phyloP scores from a whole-genome alignment of 1,139 yeast genomes.

The Geotrichum reessii region DNA sequence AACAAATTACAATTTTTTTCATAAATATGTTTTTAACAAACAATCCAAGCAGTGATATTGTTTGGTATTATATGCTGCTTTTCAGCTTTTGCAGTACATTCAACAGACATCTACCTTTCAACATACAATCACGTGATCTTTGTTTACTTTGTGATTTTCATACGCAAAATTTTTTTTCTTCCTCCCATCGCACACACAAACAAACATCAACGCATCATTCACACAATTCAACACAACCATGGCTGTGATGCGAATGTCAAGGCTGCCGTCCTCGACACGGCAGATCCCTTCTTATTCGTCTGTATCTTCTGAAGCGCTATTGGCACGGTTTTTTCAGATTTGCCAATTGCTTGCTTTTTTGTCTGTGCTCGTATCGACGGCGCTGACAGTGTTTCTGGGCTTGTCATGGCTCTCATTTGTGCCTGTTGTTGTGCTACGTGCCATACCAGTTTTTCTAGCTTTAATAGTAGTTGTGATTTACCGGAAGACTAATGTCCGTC shows the following conservation, averaged over 20 bases:
- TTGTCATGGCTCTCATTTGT: conserved; percentile 20
- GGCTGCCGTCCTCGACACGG: conserved; percentile 1
- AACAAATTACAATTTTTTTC: too few species aligned
- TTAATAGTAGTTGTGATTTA: conserved; percentile 28
- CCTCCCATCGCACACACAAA: not conserved
- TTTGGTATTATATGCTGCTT: too few species aligned
- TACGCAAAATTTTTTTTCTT: not conserved
- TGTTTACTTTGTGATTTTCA: conserved; percentile 1
- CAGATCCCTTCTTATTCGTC: conserved; percentile 14
- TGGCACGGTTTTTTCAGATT: conserved; percentile 31
- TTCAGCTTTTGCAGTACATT: too few species aligned
- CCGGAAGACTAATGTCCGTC: conserved; percentile 25
- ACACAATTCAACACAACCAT: not conserved
- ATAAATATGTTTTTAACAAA: too few species aligned
- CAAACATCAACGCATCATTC: not conserved
- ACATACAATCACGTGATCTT: conserved; percentile 3
- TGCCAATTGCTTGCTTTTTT: conserved; percentile 25
- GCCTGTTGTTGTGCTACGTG: conserved; percentile 28
- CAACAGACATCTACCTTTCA: too few species aligned
- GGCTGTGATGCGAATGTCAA: conserved; percentile 18
- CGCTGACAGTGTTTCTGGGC: conserved; percentile 19
- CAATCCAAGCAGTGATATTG: too few species aligned
- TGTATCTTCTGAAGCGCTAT: conserved; percentile 25
- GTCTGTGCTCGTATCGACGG: conserved; percentile 22
- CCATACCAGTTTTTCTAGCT: conserved; percentile 24